These are phyloP conservation scores for Neopestalotiopsis clavispora DNA, from an alignment of 2,329 filamentous ascomycete species.

Conservation along the genomic window DNA sequence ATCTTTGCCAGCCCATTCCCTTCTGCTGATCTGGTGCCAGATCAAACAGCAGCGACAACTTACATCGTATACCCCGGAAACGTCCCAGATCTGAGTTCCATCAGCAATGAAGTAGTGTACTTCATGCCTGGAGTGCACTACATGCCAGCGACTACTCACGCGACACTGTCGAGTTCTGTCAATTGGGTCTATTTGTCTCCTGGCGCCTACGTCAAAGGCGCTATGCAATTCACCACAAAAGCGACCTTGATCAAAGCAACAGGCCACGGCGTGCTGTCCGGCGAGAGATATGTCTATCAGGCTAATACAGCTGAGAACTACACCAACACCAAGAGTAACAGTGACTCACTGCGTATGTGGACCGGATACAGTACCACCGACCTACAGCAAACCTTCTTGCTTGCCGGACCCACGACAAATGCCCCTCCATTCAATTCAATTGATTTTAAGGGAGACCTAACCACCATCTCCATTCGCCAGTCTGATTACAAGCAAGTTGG, in stretches of 20 bases:
- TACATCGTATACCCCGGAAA: conserved; percentile 28
- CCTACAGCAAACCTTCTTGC: conserved; percentile 30
- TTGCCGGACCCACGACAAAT: conserved; percentile 36
- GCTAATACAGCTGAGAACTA: conserved; percentile 37
- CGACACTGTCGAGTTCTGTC: conserved; percentile 27
- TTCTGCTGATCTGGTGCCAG: conserved; percentile 24
- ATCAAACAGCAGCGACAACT: conserved; percentile 20
- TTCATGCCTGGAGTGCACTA: conserved; percentile 39
- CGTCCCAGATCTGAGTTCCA: conserved; percentile 25
- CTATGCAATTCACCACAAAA: conserved; percentile 35
- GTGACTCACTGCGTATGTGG: conserved; percentile 37
- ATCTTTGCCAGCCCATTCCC: conserved; percentile 38
- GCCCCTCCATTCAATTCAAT: conserved; percentile 43
- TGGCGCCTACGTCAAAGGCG: conserved; percentile 43
- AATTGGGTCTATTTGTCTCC: conserved; percentile 35
- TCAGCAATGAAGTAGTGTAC: conserved; percentile 27
- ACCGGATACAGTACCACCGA: conserved; percentile 25
- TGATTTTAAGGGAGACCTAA: conserved; percentile 30
- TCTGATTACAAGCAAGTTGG: conserved; percentile 45
- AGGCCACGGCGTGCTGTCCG: conserved; percentile 41
- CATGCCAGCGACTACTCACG: conserved; percentile 24
- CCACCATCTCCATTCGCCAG: conserved; percentile 28
- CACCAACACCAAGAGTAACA: conserved; percentile 33
- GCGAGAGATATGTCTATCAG: conserved; percentile 43
- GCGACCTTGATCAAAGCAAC: conserved; percentile 34